Evolutionary conservation across 2,329 filamentous ascomycete genomes (phyloP), one percentile per base, ranked within the genome.

Genomic region (Cordyceps cateniannulata): DNA sequence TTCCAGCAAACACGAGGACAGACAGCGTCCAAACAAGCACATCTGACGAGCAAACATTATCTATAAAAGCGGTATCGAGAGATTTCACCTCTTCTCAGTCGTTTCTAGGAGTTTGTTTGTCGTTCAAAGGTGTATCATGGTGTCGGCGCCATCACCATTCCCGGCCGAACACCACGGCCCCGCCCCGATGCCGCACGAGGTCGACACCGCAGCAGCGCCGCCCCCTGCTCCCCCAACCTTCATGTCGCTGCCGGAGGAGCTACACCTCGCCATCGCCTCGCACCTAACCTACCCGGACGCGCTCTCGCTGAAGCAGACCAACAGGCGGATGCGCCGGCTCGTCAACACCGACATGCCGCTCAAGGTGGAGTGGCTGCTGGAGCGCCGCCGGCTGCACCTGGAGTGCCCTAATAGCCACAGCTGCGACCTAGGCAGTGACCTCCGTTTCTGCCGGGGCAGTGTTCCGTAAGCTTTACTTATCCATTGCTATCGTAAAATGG

Each of bases 201-300:
- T n/a, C n/a, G n/a, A n/a, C n/a, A n/a, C n/a, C n/a, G n/a, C n/a
- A n/a, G n/a, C n/a, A n/a, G n/a, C n/a, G n/a, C n/a, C n/a, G n/a
- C n/a, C n/a, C n/a, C n/a, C n/a, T n/a, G 3, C 38, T 8, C 16
- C 10, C 51, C 68, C n/a, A n/a, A 20, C 5, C 8, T 14, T 87
- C 38, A 75, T 79, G 69, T 71, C 73, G 18, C 75, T 90, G 2
- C 88, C 88, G 2, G 77, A 84, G 0, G 88, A 91, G 67, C 77
- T 90, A n/a, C 87, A 89, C 65, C 70, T 87, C 1, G 77, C 84
- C 54, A 85, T 90, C 60, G 76, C 82, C 35, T 69, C 77, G 12
- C 76, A 83, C 59, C 82, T 90, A 62, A 81, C 81, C 35, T 90
- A 90, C 63, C 88, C 88, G 0, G 87, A 91, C 63, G 87, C 88